Conservation (phyloP, 2,329 filamentous ascomycete genomes). For the Fusarium sp. region DNA sequence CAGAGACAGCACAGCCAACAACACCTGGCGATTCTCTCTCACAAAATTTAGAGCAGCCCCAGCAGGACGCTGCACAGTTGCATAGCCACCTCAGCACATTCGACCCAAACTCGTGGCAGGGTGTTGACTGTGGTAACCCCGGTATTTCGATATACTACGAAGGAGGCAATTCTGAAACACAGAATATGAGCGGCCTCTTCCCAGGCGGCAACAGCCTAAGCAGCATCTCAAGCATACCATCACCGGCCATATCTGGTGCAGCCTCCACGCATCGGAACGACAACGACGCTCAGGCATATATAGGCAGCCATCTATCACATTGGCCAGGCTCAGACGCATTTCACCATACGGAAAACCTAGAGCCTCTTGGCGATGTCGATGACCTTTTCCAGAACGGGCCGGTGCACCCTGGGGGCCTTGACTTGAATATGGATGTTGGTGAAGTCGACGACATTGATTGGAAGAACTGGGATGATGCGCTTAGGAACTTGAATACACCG, state of each 20-base stretch:
- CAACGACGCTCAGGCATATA: background rate
- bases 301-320: constrained; percentile 7
- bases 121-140: constrained; percentile 11
- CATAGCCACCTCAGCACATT: background rate
- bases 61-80: background rate
- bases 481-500: constrained; percentile 12
- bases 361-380: constrained; percentile 6
- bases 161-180: constrained; percentile 8
- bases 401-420: background rate
- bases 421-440: constrained; percentile 26
- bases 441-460: constrained; percentile 36
- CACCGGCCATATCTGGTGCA: constrained; percentile 24
- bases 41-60: background rate
- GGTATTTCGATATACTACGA: constrained; percentile 23
- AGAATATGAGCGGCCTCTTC: constrained; percentile 1
- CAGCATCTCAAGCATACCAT: constrained; percentile 28
- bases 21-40: background rate
- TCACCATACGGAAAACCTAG: constrained; percentile 1
- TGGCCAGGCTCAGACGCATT: constrained; percentile 22
- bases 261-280: constrained; percentile 10
- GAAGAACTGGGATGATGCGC: constrained; percentile 33
- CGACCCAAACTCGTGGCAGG: constrained; percentile 18
- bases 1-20: background rate
- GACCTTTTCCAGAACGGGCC: constrained; percentile 10
- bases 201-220: constrained; percentile 18